A percentile compares a stretch with the other conserved stretches of the same genome.
These are phyloP conservation scores for Venturia aucupariae DNA, from an alignment of 2,329 filamentous ascomycete species.

Conservation along the genomic window DNA sequence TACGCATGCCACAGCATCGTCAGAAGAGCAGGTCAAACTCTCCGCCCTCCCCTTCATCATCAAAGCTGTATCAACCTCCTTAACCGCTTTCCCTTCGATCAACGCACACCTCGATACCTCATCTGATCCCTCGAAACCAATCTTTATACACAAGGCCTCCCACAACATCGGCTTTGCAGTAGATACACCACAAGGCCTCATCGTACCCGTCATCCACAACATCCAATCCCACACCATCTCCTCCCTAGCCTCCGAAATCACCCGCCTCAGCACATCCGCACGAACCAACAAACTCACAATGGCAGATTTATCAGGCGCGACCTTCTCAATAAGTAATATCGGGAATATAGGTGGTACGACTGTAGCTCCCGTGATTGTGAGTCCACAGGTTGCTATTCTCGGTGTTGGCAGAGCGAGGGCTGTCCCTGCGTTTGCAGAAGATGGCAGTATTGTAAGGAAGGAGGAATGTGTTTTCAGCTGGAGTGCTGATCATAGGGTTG, in stretches of 20 bases:
- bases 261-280: conserved; percentile 63
- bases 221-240: conserved; percentile 69
- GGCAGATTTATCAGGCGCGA: conserved; percentile 72
- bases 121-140: conserved; percentile 54
- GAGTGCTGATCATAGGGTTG: conserved; percentile 89
- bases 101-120: conserved; percentile 71
- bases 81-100: conserved; percentile 74
- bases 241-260: conserved; percentile 67
- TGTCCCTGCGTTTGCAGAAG: conserved; percentile 64
- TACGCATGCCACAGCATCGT: conserved; percentile 34
- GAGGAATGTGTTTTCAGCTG: conserved; percentile 88
- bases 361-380: conserved; percentile 82
- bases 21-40: conserved; percentile 47
- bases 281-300: conserved; percentile 63
- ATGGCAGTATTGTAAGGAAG: conserved; percentile 55
- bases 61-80: conserved; percentile 82
- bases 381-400: conserved; percentile 83
- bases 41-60: conserved; percentile 92
- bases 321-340: conserved; percentile 94
- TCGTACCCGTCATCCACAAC: conserved; percentile 87
- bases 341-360: conserved; percentile 91
- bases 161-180: conserved; percentile 97
- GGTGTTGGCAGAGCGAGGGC: conserved; percentile 74
- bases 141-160: conserved; percentile 65
- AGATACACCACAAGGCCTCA: conserved; percentile 78